Conservation (phyloP, 2,329 filamentous ascomycete species). For the Alternaria arbusti region DNA sequence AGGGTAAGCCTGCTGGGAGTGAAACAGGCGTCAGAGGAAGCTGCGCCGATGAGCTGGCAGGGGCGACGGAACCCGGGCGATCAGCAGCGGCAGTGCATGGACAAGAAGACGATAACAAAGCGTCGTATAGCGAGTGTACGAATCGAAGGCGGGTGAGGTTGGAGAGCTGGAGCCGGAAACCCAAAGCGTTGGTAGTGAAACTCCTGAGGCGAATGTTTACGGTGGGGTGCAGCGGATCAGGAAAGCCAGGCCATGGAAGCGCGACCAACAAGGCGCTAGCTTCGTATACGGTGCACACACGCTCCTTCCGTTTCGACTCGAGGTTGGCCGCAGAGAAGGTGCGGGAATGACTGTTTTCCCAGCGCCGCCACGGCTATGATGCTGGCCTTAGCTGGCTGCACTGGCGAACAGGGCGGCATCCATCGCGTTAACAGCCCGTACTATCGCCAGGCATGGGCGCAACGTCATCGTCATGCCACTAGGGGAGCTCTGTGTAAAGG, state of each 20-base stretch:
- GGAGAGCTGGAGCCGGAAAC: not conserved
- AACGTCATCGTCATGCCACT: slow-evolving; percentile 14
- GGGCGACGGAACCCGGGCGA: slow-evolving; percentile 15
- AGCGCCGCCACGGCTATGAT: slow-evolving; percentile 3
- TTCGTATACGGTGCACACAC: slow-evolving; percentile 20
- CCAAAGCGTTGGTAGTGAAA: slow-evolving; percentile 11
- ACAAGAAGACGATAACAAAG: not conserved
- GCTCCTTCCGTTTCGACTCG: slow-evolving; percentile 13
- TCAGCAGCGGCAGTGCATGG: slow-evolving; percentile 10
- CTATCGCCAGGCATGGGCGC: not conserved
- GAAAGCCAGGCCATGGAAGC: slow-evolving; percentile 6
- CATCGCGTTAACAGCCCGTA: slow-evolving; percentile 9
- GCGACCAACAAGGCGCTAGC: slow-evolving; percentile 16
- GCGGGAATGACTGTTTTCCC: not conserved
- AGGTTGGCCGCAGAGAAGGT: slow-evolving; percentile 4
- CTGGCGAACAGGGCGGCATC: slow-evolving; percentile 8
- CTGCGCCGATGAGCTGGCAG: slow-evolving; percentile 26
- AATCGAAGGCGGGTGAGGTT: slow-evolving; percentile 11
- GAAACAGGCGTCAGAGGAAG: slow-evolving; percentile 24
- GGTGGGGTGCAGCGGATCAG: slow-evolving; percentile 15
- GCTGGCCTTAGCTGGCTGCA: not conserved
- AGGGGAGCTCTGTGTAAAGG: slow-evolving; percentile 1
- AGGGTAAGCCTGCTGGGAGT: slow-evolving; percentile 21
- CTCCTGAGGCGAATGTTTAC: slow-evolving; percentile 22
- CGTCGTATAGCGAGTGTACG: slow-evolving; percentile 17